Conservation (phyloP, 2,329 filamentous ascomycete genomes). For the Plectosphaerella plurivora region DNA sequence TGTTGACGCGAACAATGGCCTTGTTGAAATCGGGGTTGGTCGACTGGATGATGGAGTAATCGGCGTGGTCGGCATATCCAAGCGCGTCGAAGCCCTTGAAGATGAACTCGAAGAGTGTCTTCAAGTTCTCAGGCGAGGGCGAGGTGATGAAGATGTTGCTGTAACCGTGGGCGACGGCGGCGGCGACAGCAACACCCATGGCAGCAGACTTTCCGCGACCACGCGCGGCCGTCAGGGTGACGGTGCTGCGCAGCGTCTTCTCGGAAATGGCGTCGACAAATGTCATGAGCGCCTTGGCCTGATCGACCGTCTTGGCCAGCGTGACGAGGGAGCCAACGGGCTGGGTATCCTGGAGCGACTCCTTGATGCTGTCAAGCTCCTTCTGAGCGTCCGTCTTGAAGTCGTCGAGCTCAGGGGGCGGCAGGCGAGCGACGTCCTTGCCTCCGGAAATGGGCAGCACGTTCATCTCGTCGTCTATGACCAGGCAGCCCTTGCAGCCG, state of each 20-base stretch:
- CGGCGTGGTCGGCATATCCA: conserved; percentile 88
- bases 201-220: conserved; percentile 96
- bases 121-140: conserved; percentile 95
- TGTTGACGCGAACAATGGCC: conserved; percentile 93
- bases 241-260: conserved; percentile 90
- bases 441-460: conserved; percentile 95
- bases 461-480: conserved; percentile 96
- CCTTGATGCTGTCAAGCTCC: conserved; percentile 84
- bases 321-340: conserved; percentile 80
- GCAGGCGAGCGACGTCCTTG: conserved; percentile 79
- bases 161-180: conserved; percentile 92
- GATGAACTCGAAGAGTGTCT: conserved; percentile 96
- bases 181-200: conserved; percentile 88
- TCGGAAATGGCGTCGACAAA: conserved; percentile 96
- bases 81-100: conserved; percentile 98
- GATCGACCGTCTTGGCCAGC: conserved; percentile 86
- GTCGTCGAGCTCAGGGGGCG: conserved; percentile 69
- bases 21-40: conserved; percentile 99
- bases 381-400: conserved; percentile 66
- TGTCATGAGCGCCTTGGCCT: conserved; percentile 93
- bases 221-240: conserved; percentile 87
- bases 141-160: conserved; percentile 99
- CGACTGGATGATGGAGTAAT: conserved; percentile 97
- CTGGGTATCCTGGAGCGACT: conserved; percentile 77
- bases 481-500: conserved; percentile 90